These are phyloP conservation scores for Lepidium didymum DNA, from an alignment of 345 rosid species.

Conservation along the genomic window DNA sequence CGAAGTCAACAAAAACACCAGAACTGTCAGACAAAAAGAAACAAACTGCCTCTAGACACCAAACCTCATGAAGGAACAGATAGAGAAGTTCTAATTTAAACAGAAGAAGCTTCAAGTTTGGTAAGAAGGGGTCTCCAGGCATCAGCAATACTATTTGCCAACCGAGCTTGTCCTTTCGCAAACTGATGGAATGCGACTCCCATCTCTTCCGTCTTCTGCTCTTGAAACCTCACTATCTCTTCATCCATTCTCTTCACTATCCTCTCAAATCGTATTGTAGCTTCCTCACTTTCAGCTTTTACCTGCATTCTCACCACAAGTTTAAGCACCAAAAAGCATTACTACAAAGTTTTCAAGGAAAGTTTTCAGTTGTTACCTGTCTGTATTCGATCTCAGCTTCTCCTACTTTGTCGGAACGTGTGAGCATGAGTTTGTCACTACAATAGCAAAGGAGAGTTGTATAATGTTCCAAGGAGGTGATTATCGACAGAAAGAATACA, in stretches of 20 bases:
- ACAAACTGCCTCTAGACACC: neutral
- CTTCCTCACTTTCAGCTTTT: slow-evolving; percentile 79
- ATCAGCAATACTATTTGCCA: slow-evolving; percentile 76
- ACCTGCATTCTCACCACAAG: slow-evolving; percentile 43
- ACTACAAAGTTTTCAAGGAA: neutral
- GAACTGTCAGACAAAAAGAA: neutral
- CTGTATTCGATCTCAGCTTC: slow-evolving; percentile 85
- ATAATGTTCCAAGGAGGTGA: neutral
- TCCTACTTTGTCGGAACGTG: slow-evolving; percentile 81
- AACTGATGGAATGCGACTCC: slow-evolving; percentile 88
- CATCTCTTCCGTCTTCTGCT: slow-evolving; percentile 80
- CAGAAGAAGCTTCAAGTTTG: slow-evolving; percentile 62
- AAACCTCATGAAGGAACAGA: neutral
- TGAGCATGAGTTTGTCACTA: slow-evolving; percentile 92
- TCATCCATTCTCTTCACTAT: slow-evolving; percentile 77
- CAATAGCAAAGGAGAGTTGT: neutral
- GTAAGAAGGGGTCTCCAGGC: slow-evolving; percentile 98
- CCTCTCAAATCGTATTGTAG: slow-evolving; percentile 56
- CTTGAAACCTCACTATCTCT: slow-evolving; percentile 87
- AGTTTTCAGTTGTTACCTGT: slow-evolving; percentile 45
- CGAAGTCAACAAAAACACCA: slow-evolving; percentile 4
- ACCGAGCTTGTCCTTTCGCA: slow-evolving; percentile 86
- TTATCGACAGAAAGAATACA: neutral
- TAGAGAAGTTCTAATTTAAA: neutral
- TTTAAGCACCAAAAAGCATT: neutral